A percentile compares a stretch with the other conserved stretches of the same genome.
Evolutionary conservation across 495 filamentous ascomycete genomes (phyloP).

Genomic region (Beverwykella pulmonaria): DNA sequence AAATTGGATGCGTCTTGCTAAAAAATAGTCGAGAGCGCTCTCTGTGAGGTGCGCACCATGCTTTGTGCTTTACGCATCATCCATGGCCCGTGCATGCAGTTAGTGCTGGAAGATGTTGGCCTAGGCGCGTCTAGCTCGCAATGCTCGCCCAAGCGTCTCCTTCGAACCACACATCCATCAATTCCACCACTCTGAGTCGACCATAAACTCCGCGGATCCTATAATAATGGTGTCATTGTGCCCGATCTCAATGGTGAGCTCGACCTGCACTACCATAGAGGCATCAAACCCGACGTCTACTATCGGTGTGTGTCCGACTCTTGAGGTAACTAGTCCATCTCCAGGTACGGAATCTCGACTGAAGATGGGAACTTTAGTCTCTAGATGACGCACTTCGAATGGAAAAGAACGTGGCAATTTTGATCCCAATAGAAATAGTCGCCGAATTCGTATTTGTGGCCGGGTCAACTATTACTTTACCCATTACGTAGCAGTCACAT

Average conservation of each 20-base stretch:
- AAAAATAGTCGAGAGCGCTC: too few relatives aligned
- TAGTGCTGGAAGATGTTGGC: too few relatives aligned
- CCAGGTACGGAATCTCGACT: not conserved
- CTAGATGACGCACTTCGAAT: constrained; percentile 16
- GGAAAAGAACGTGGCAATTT: constrained; percentile 13
- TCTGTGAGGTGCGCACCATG: too few relatives aligned
- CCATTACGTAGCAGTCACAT: constrained; percentile 18
- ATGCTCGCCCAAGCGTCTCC: too few relatives aligned
- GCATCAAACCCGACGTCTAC: constrained; percentile 31
- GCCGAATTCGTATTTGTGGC: constrained; percentile 30
- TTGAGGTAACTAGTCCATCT: constrained; percentile 3
- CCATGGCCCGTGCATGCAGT: too few relatives aligned
- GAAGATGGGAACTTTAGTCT: not conserved
- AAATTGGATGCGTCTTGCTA: too few relatives aligned
- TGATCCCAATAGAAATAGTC: constrained; percentile 26
- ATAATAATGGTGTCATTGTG: too few relatives aligned
- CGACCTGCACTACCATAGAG: constrained; percentile 19
- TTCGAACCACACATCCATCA: not conserved
- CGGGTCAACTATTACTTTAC: constrained; percentile 27
- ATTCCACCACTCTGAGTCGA: not conserved
- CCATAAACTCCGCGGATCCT: not conserved
- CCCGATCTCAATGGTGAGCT: constrained; percentile 22
- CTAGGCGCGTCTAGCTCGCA: too few relatives aligned
- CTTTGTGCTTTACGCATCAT: too few relatives aligned
- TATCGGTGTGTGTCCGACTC: constrained; percentile 22